Evolutionary conservation across 2,329 filamentous ascomycete species (phyloP).

Genomic region (Aspergillus ruber): DNA sequence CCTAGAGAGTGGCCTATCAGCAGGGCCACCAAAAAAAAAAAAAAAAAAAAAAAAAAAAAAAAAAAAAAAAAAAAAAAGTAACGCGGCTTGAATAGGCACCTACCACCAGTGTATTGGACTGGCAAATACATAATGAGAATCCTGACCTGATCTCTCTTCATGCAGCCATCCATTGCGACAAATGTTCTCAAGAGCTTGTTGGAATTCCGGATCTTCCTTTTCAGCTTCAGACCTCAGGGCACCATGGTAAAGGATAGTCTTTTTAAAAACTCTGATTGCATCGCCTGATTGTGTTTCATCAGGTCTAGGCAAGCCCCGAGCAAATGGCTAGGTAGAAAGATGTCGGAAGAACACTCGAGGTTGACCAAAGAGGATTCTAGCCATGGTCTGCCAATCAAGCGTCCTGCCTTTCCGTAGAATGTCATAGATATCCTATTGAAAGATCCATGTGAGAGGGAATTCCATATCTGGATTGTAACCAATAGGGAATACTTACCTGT

Average conservation of each 20-base stretch:
- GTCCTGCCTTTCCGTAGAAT: background rate
- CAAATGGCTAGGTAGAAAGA: background rate
- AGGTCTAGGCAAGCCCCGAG: background rate
- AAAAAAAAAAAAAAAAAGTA: too few relatives aligned
- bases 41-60: too few relatives aligned
- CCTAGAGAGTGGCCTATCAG: too few relatives aligned
- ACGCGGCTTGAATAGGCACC: too few relatives aligned
- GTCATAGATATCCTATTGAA: background rate
- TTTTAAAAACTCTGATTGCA: background rate
- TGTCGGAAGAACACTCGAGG: background rate
- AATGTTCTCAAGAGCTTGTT: constrained; percentile 5
- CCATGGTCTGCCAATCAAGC: constrained; percentile 1
- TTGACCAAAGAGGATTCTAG: constrained; percentile 1
- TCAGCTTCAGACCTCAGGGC: background rate
- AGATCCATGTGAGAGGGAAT: background rate
- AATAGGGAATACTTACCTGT: background rate
- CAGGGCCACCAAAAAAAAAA: too few relatives aligned
- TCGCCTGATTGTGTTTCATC: background rate
- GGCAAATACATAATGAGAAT: too few relatives aligned
- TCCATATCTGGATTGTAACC: background rate
- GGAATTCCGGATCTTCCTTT: constrained; percentile 1
- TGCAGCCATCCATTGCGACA: too few relatives aligned
- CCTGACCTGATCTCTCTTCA: too few relatives aligned
- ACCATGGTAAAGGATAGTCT: background rate
- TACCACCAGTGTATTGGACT: too few relatives aligned